These are phyloP conservation scores for Drechslerella stenobrocha DNA, from an alignment of 2,329 filamentous ascomycete species.

Conservation along the genomic window DNA sequence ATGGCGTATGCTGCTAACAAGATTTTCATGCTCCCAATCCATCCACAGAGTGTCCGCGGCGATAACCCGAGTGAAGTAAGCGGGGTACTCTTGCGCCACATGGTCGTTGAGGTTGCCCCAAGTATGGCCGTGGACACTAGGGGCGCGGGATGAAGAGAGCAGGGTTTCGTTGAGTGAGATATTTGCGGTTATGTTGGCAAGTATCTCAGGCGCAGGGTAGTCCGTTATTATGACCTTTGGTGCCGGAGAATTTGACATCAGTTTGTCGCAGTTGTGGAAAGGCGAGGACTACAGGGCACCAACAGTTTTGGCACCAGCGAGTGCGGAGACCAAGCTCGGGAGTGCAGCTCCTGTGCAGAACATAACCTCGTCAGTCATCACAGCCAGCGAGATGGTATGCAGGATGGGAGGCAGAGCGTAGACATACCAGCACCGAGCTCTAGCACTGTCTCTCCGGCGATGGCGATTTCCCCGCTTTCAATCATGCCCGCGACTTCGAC, in stretches of 20 bases:
- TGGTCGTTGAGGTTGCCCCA: conserved; percentile 64
- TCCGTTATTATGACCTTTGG: conserved; percentile 65
- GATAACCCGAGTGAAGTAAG: conserved; percentile 65
- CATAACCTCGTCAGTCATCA: too few species aligned
- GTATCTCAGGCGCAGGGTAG: conserved; percentile 66
- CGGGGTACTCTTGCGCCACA: conserved; percentile 54
- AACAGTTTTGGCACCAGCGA: conserved; percentile 58
- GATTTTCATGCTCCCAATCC: conserved; percentile 70
- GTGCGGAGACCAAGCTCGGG: conserved; percentile 58
- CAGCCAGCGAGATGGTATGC: neutral
- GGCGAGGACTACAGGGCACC: conserved; percentile 50
- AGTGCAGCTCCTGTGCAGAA: conserved; percentile 55
- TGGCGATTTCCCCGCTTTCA: conserved; percentile 56
- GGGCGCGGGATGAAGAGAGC: conserved; percentile 53
- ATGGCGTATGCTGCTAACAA: conserved; percentile 65
- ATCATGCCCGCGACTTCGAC: conserved; percentile 52
- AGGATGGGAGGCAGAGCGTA: neutral
- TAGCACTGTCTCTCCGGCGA: conserved; percentile 62
- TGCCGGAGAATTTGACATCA: conserved; percentile 25
- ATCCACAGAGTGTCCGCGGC: conserved; percentile 77
- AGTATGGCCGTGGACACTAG: conserved; percentile 64
- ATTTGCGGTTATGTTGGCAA: conserved; percentile 65
- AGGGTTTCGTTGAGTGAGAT: conserved; percentile 60
- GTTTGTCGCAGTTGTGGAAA: conserved; percentile 18
- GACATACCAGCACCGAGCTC: conserved; percentile 71